Base-by-base conservation (phyloP, 345 rosid genomes). In the Lepidium africanum region DNA sequence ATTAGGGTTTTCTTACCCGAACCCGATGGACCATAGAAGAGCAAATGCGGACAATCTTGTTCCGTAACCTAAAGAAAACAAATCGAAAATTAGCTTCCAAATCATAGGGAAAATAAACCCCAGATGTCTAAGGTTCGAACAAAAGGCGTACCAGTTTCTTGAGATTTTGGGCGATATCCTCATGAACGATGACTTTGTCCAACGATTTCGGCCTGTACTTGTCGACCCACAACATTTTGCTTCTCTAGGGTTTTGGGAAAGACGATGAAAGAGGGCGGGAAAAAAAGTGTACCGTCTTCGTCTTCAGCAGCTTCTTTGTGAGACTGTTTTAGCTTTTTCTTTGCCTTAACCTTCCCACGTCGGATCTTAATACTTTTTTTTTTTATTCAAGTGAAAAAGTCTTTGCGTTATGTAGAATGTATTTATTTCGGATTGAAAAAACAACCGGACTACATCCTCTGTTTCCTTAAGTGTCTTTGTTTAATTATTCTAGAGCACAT, bases 1-100 rank as follows among this genome's bases (percentile, higher is more conserved):
- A 94, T 82, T 79, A 94, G 96, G 89, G 97, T 94, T 91, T 94
- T 94, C 87, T 94, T 94, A 80, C 99, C 99, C 21, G 93, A 86
- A 17, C 99, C 99, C 56, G 95, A 81, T 4, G 97, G 96, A 4
- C 99, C 99, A 79, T 89, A 91, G 87, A 94, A 91, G 62, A 94
- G 96, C 80, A 94, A 80, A 74, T 94, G 99, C 3, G 96, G 99
- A 54, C 96, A 94, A 70, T 94, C 97, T 64, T 94, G 99, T 72
- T 94, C 96, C 7, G 86, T 42, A 2, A 94, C 99, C 98, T 93
- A 58, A 16, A 4, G 1, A 9, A 9, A 38, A 13, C 68, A 13
- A 75, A 62, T 62, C n/a, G 2, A 49, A 46, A 53, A n/a, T 42
- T 5, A 41, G 51, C 48, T 46, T 9, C 33, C 9, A 41, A 57